Evolutionary conservation across 2,329 filamentous ascomycete genomes (phyloP).

Genomic region (Aquanectria penicillioides): DNA sequence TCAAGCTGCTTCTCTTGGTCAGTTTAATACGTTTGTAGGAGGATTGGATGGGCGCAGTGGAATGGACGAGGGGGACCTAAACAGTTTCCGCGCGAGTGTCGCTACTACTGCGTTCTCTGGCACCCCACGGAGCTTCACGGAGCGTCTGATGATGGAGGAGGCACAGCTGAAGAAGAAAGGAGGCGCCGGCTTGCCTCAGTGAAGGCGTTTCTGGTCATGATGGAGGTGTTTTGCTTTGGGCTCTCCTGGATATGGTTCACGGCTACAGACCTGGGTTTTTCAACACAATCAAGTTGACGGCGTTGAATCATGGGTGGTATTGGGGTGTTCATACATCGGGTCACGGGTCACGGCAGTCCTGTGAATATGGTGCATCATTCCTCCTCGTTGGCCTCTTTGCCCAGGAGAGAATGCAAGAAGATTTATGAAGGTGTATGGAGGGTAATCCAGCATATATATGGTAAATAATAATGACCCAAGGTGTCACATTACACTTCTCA

Average conservation of each 20-base stretch:
- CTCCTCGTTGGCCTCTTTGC: conserved; percentile 15
- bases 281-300: conserved; percentile 40
- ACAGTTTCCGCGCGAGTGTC: conserved; percentile 55
- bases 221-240: conserved; percentile 37
- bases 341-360: conserved; percentile 14
- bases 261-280: conserved; percentile 34
- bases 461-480: conserved; percentile 11
- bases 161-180: conserved; percentile 45
- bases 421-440: conserved; percentile 17
- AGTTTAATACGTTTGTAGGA: conserved; percentile 62
- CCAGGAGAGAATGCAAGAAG: conserved; percentile 20
- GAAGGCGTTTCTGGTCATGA: conserved; percentile 22
- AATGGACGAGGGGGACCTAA: conserved; percentile 57
- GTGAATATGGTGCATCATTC: conserved; percentile 16
- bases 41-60: conserved; percentile 62
- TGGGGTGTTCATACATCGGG: conserved; percentile 35
- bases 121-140: conserved; percentile 58
- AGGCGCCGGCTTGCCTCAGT: conserved; percentile 32
- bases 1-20: conserved; percentile 58
- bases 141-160: conserved; percentile 61
- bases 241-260: conserved; percentile 32
- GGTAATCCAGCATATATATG: conserved; percentile 14
- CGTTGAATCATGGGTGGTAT: conserved; percentile 40
- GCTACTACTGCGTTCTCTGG: conserved; percentile 53
- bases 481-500: background rate